Evolutionary conservation across 306 rosid genomes (phyloP), one percentile per base, ranked within the genome.

Genomic region (Potentilla sterilis): DNA sequence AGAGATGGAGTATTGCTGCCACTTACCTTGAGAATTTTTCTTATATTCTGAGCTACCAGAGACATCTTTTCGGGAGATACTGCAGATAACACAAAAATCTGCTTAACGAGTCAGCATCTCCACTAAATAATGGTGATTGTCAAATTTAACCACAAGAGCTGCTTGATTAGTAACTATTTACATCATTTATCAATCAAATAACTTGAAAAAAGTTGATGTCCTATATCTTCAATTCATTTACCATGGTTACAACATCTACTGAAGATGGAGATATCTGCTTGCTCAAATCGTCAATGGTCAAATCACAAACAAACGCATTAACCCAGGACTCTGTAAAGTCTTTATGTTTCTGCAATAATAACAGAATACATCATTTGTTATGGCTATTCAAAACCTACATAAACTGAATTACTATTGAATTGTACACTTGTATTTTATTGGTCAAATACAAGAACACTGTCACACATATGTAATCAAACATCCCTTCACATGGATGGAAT

Each of bases 61-160:
- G 89, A 75, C 99, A 92, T 95, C 91, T 89, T 95, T 79, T 92
- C 97, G 19, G 99, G 97, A 54, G 97, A 89, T 58, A 95, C 97
- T 89, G 97, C 97, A 87, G 97, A 95, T 74, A 95, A 84, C 81
- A 95, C 89, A 90, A 92, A 95, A 75, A 92, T 89, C 97, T 95
- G 89, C 86, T 90, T 89, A 89, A 91, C 86, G 78, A 49, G 99
- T 95, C 93, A 95, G 97, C 80, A 43, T 80, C 84, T 75, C 49
- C 69, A 78, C 72, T 52, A 74, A 43, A 59, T 48, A 68, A 69
- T 61, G 46, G 67, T 66, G 55, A 75, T 70, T 44, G 28, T 70
- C 54, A 70, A 63, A 70, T 11, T 62, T 64, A 83, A 78, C 43
- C 79, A 51, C 72, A 63, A 69, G 79, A 72, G 54, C n/a, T 73